Conservation (phyloP, 2,329 filamentous ascomycete species). For the Colletotrichum kahawae region DNA sequence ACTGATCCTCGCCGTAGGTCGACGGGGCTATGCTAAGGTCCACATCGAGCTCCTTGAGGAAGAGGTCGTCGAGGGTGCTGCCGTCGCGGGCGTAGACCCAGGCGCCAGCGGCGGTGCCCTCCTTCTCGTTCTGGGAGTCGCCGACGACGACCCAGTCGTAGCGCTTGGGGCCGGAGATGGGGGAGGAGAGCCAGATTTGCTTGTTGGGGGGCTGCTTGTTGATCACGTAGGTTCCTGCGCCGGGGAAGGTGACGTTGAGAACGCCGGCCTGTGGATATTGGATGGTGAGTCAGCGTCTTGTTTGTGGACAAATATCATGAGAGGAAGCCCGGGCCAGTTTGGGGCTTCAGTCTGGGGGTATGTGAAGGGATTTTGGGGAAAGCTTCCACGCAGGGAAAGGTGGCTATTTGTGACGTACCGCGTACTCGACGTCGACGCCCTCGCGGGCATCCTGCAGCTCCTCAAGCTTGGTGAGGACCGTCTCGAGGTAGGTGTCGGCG, state of each 20-base stretch:
- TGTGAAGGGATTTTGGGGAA: not conserved
- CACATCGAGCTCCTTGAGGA: conserved; percentile 78
- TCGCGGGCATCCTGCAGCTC: conserved; percentile 73
- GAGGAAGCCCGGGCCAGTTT: conserved; percentile 15
- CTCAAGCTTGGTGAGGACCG: conserved; percentile 67
- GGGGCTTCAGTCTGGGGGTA: not conserved
- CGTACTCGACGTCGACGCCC: conserved; percentile 87
- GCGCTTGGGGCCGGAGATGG: conserved; percentile 88
- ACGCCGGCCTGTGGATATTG: conserved; percentile 74
- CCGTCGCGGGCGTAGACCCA: conserved; percentile 92
- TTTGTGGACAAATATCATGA: not conserved
- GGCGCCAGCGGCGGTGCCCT: conserved; percentile 73
- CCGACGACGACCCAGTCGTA: conserved; percentile 85
- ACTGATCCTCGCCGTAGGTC: conserved; percentile 20
- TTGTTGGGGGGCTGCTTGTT: conserved; percentile 99
- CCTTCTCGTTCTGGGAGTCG: conserved; percentile 79
- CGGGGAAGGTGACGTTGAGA: conserved; percentile 73
- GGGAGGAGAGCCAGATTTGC: conserved; percentile 96
- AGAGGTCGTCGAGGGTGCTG: conserved; percentile 72
- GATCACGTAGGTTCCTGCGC: conserved; percentile 84
- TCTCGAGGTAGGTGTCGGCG: conserved; percentile 76
- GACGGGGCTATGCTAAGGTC: conserved; percentile 48
- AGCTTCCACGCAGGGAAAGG: not conserved
- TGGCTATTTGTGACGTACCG: conserved; percentile 59
- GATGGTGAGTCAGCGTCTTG: conserved; percentile 8